phyloP scores from a whole-genome alignment of 768 basidiomycete genomes.

The Leccinum truebloodii region DNA sequence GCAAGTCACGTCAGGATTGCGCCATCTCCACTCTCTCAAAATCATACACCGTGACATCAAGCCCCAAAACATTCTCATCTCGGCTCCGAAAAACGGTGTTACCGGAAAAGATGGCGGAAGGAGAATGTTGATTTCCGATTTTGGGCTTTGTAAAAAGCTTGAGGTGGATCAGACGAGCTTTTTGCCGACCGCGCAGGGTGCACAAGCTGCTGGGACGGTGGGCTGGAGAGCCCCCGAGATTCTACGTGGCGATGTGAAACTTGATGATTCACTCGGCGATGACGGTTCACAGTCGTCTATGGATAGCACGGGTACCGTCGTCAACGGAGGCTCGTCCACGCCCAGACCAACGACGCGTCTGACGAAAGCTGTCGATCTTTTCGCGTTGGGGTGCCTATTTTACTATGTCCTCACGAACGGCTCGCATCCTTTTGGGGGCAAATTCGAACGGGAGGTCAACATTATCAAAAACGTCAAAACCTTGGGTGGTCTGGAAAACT shows the following conservation, averaged over 20 bases:
- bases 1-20: conserved; percentile 85
- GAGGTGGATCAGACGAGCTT: conserved; percentile 97
- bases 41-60: conserved; percentile 99
- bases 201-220: conserved; percentile 88
- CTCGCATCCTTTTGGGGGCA: conserved; percentile 90
- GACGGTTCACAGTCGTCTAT: conserved; percentile 68
- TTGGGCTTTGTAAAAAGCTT: conserved; percentile 94
- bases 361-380: conserved; percentile 96
- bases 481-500: conserved; percentile 68
- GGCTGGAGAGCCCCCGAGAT: conserved; percentile 99
- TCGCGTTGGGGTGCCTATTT: conserved; percentile 93
- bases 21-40: conserved; percentile 91
- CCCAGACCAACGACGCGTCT: conserved; percentile 55
- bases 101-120: conserved; percentile 45
- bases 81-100: conserved; percentile 59
- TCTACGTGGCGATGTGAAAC: conserved; percentile 87
- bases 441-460: conserved; percentile 91
- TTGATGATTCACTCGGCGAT: conserved; percentile 71
- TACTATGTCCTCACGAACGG: conserved; percentile 92
- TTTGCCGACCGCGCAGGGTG: conserved; percentile 86
- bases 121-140: conserved; percentile 94
- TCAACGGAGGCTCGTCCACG: conserved; percentile 20
- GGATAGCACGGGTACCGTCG: conserved; percentile 59
- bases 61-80: conserved; percentile 95
- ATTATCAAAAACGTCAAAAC: conserved; percentile 81